A percentile compares a stretch with the other conserved stretches of the same genome.
Conservation (phyloP, 371 early-diverging fungal species). For the Lichtheimia corymbifera region DNA sequence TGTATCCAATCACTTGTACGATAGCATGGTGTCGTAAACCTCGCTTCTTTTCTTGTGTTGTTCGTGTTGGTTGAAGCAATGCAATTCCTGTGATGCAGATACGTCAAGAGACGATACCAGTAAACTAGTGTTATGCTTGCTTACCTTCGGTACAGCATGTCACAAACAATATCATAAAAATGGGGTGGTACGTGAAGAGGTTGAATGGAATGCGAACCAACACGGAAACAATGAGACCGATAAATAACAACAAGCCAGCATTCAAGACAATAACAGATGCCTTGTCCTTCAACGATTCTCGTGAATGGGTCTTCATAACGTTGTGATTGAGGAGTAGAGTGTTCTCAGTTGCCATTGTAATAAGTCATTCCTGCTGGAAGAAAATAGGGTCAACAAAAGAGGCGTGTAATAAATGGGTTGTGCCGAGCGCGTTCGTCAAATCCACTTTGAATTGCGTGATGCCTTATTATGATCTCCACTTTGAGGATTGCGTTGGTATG, state of each 20-base stretch:
- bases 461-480: no score
- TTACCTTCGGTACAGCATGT: constrained; percentile 19
- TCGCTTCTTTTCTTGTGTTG: constrained; percentile 21
- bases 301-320: no score
- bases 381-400: no score
- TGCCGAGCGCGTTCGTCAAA: no score
- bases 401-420: no score
- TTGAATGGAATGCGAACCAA: constrained; percentile 16
- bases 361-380: no score
- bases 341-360: no score
- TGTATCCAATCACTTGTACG: constrained; percentile 20
- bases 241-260: constrained; percentile 9
- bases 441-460: no score
- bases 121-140: neutral
- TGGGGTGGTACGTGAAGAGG: constrained; percentile 18
- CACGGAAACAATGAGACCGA: constrained; percentile 7
- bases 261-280: neutral
- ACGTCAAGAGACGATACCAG: neutral
- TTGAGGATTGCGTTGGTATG: no score
- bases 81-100: constrained; percentile 16
- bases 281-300: neutral
- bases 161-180: constrained; percentile 16
- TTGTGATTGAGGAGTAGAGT: no score
- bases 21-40: constrained; percentile 25
- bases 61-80: constrained; percentile 25